Percentiles rank a stretch among this genome's conserved stretches.
These are phyloP conservation scores for Sporobolomyces roseus DNA, from an alignment of 768 basidiomycete species.

Conservation along the genomic window DNA sequence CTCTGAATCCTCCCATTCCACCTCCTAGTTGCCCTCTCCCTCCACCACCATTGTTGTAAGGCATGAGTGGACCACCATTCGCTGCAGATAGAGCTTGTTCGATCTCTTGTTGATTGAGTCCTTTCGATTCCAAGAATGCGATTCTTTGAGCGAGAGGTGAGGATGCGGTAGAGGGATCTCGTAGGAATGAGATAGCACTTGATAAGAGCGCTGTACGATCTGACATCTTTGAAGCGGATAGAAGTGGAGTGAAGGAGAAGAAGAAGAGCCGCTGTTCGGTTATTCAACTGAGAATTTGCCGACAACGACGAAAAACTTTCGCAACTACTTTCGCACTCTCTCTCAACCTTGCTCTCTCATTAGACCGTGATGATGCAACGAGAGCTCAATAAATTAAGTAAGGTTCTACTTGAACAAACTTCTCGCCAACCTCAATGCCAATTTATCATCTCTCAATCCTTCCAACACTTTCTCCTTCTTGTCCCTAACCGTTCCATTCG, in stretches of 20 bases:
- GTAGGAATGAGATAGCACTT: constrained; percentile 44
- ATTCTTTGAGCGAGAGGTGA: constrained; percentile 78
- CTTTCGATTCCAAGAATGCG: constrained; percentile 93
- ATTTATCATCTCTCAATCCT: constrained; percentile 30
- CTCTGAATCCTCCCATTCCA: constrained; percentile 42
- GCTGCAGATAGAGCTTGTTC: constrained; percentile 62
- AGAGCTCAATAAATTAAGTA: too few species aligned
- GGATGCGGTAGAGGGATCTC: constrained; percentile 53
- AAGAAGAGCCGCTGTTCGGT: not conserved
- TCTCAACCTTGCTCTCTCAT: too few species aligned
- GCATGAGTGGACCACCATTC: not conserved
- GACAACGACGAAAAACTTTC: too few species aligned
- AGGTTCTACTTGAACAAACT: constrained; percentile 26
- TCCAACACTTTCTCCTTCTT: constrained; percentile 30
- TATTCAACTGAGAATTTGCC: too few species aligned
- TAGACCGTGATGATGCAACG: too few species aligned
- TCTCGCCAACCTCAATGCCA: constrained; percentile 28
- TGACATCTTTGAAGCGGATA: not conserved
- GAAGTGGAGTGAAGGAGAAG: not conserved
- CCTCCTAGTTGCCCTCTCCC: not conserved
- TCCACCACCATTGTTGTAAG: not conserved
- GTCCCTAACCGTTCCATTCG: not conserved
- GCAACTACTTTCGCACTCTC: too few species aligned
- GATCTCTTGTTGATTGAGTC: constrained; percentile 75
- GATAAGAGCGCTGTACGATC: constrained; percentile 29